Percentiles rank a stretch among this genome's conserved stretches.
phyloP scores from a whole-genome alignment of 2,329 filamentous ascomycete genomes.

The Chaetomium olivaceum region DNA sequence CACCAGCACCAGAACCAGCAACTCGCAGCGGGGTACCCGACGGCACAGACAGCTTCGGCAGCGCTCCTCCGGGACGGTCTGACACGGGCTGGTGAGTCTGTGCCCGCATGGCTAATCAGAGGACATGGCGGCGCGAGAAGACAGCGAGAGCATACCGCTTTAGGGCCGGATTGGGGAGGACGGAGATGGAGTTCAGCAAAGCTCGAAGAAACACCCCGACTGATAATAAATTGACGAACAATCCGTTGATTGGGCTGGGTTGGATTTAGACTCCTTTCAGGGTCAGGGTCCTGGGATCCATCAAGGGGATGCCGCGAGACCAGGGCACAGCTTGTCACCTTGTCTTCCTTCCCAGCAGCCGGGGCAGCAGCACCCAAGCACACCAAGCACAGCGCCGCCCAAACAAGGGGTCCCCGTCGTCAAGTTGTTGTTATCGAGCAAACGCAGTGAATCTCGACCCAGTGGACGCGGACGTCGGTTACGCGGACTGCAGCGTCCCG shows the following conservation, averaged over 20 bases:
- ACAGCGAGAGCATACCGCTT: slow-evolving; percentile 25
- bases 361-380: neutral
- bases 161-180: slow-evolving; percentile 8
- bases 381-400: neutral
- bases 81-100: slow-evolving; percentile 31
- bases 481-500: slow-evolving; percentile 14
- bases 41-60: slow-evolving; percentile 25
- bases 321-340: slow-evolving; percentile 17
- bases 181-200: slow-evolving; percentile 6
- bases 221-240: slow-evolving; percentile 1
- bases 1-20: slow-evolving; percentile 15
- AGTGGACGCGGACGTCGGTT: slow-evolving; percentile 11
- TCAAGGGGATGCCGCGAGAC: slow-evolving; percentile 9
- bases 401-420: slow-evolving; percentile 18
- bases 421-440: slow-evolving; percentile 5
- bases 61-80: slow-evolving; percentile 28
- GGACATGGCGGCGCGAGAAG: slow-evolving; percentile 23
- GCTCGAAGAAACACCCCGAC: neutral
- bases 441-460: slow-evolving; percentile 13
- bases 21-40: slow-evolving; percentile 24
- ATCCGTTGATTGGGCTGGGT: slow-evolving; percentile 2
- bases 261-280: slow-evolving; percentile 16
- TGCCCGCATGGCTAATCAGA: slow-evolving; percentile 33
- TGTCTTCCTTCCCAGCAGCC: neutral
- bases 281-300: slow-evolving; percentile 22